Evolutionary conservation across 768 basidiomycete genomes (phyloP).

Genomic region (Mycena metata): DNA sequence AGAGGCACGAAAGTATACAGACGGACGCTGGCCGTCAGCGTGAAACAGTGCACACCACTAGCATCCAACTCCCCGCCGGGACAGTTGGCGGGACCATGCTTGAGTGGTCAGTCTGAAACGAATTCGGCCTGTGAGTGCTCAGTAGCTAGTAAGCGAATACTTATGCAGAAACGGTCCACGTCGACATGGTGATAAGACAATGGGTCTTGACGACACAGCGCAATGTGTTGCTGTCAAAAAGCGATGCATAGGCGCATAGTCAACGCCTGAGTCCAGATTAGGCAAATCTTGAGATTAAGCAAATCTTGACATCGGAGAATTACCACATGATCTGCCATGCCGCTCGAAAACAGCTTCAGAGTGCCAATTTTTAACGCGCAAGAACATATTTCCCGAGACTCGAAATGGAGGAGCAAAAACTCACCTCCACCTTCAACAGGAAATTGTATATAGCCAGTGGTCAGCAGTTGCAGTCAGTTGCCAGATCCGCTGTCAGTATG

Average conservation of each 20-base stretch:
- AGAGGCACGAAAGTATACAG: too few relatives aligned
- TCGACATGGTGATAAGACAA: constrained; percentile 25
- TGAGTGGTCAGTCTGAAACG: not conserved
- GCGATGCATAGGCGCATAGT: constrained; percentile 8
- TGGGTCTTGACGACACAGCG: not conserved
- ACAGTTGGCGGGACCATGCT: not conserved
- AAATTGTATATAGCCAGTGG: too few relatives aligned
- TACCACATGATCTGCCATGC: constrained; percentile 25
- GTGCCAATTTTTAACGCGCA: too few relatives aligned
- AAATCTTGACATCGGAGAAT: not conserved
- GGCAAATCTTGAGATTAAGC: too few relatives aligned
- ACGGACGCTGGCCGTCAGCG: constrained; percentile 1
- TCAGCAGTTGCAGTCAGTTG: not conserved
- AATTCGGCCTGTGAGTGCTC: not conserved
- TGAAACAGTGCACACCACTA: constrained; percentile 19
- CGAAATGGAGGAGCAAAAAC: too few relatives aligned
- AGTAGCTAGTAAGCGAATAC: constrained; percentile 4
- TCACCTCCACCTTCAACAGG: too few relatives aligned
- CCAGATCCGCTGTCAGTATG: constrained; percentile 23
- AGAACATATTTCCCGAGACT: too few relatives aligned
- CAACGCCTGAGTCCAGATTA: constrained; percentile 22
- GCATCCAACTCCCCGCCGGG: too few relatives aligned
- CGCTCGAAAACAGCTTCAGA: too few relatives aligned
- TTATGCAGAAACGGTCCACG: not conserved
- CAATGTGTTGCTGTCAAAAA: constrained; percentile 16